A percentile compares a stretch with the other conserved stretches of the same genome.
Conservation (phyloP, 2,329 filamentous ascomycete genomes). For the Aspergillus awamori region DNA sequence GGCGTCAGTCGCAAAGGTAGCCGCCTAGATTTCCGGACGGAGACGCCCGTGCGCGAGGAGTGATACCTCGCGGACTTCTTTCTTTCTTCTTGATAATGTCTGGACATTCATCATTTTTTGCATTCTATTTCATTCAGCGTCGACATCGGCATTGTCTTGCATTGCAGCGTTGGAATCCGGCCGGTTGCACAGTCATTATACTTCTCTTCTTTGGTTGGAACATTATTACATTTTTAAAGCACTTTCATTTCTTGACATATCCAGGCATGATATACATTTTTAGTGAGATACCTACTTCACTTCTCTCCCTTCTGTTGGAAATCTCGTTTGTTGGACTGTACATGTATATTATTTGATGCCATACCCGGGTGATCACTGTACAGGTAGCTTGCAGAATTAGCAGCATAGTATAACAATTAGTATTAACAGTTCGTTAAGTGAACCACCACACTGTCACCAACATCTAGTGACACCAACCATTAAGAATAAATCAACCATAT, state of each 20-base stretch:
- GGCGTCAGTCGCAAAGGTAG: conserved; percentile 68
- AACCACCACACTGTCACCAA: too few species aligned
- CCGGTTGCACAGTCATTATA: conserved; percentile 13
- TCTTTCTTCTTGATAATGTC: conserved; percentile 27
- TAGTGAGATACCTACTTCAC: conserved; percentile 9
- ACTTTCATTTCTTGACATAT: conserved; percentile 13
- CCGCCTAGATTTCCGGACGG: conserved; percentile 53
- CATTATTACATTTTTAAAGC: conserved; percentile 9
- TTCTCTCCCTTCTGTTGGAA: conserved; percentile 3
- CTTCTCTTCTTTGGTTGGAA: conserved; percentile 10
- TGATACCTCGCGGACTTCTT: conserved; percentile 28
- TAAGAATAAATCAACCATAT: too few species aligned
- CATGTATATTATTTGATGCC: not conserved
- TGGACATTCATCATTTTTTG: conserved; percentile 27
- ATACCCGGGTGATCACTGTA: not conserved
- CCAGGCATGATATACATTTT: conserved; percentile 7
- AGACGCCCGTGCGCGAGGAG: conserved; percentile 39
- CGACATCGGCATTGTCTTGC: conserved; percentile 15
- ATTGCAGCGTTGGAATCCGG: conserved; percentile 22
- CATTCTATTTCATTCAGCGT: conserved; percentile 10
- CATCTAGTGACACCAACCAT: too few species aligned
- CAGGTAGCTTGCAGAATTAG: not conserved
- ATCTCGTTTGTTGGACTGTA: not conserved
- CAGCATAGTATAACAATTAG: too few species aligned
- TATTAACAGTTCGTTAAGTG: too few species aligned